phyloP scores from a whole-genome alignment of 1,139 yeast genomes.

The Kodamaea arcana region DNA sequence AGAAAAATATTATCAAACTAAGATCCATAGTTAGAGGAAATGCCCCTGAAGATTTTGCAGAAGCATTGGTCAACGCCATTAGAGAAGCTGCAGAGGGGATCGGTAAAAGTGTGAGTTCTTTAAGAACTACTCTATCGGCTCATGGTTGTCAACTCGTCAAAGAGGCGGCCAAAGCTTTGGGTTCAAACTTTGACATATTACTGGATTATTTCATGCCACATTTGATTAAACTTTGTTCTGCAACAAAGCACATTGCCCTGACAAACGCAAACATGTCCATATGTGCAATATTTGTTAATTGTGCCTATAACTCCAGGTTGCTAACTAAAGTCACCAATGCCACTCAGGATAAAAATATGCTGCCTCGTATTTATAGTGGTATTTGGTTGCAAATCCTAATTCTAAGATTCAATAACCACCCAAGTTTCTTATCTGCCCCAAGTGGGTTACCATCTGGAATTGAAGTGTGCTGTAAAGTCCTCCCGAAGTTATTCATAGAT shows the following conservation, averaged over 20 bases:
- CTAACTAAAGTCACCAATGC: constrained; percentile 51
- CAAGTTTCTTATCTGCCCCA: constrained; percentile 32
- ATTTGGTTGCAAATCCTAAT: constrained; percentile 66
- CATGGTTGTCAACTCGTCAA: constrained; percentile 78
- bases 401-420: constrained; percentile 31
- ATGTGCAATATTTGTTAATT: constrained; percentile 55
- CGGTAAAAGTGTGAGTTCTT: constrained; percentile 62
- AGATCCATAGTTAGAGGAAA: constrained; percentile 64
- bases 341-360: constrained; percentile 62
- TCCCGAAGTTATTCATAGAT: constrained; percentile 65
- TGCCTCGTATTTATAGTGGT: constrained; percentile 67
- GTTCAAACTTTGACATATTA: constrained; percentile 50
- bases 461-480: constrained; percentile 48
- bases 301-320: constrained; percentile 51
- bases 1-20: constrained; percentile 52
- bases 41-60: constrained; percentile 31
- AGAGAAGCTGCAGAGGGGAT: constrained; percentile 55
- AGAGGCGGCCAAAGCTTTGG: constrained; percentile 56
- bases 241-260: constrained; percentile 78
- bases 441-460: constrained; percentile 32
- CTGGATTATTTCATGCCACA: constrained; percentile 58
- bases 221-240: constrained; percentile 60
- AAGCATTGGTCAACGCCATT: constrained; percentile 42
- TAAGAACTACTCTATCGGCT: constrained; percentile 78
- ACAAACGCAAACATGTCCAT: constrained; percentile 67